Percentiles rank a stretch among this genome's conserved stretches.
Evolutionary conservation across 2,329 filamentous ascomycete genomes (phyloP).

Genomic region (Ophiocordyceps camponoti-saundersi): DNA sequence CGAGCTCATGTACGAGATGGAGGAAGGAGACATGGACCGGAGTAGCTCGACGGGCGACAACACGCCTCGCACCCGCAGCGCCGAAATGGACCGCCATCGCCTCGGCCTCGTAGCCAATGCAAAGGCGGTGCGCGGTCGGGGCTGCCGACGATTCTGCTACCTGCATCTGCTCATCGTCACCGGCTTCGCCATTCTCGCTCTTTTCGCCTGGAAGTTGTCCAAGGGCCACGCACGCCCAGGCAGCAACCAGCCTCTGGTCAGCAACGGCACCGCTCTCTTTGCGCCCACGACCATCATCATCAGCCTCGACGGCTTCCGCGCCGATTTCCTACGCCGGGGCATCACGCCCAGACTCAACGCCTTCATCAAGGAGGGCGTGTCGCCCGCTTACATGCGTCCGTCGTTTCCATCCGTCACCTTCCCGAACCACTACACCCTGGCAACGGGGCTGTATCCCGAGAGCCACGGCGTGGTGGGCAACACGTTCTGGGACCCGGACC

Average conservation of each 20-base stretch:
- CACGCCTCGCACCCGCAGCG: constrained; percentile 43
- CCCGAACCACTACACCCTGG: constrained; percentile 87
- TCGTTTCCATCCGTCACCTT: constrained; percentile 96
- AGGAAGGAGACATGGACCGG: constrained; percentile 57
- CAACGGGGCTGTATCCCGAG: constrained; percentile 84
- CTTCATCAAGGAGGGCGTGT: constrained; percentile 70
- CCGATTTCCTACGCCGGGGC: constrained; percentile 73
- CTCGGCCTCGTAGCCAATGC: constrained; percentile 29
- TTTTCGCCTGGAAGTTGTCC: constrained; percentile 43
- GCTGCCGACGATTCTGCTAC: constrained; percentile 36
- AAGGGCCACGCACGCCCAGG: constrained; percentile 20
- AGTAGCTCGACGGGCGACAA: constrained; percentile 47
- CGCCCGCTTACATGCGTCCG: constrained; percentile 80
- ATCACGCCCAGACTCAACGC: constrained; percentile 68
- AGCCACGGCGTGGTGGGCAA: constrained; percentile 88
- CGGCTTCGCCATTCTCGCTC: constrained; percentile 36
- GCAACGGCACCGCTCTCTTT: constrained; percentile 81
- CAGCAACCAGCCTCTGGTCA: constrained; percentile 22
- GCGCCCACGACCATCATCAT: constrained; percentile 85
- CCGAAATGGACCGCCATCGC: constrained; percentile 36
- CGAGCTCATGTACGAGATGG: constrained; percentile 78
- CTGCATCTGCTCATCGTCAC: constrained; percentile 33
- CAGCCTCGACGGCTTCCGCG: constrained; percentile 88
- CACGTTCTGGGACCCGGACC: constrained; percentile 73
- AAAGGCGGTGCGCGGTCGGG: constrained; percentile 30